Conservation (phyloP, 2,329 filamentous ascomycete species). For the Pestalotiopsis sp. region DNA sequence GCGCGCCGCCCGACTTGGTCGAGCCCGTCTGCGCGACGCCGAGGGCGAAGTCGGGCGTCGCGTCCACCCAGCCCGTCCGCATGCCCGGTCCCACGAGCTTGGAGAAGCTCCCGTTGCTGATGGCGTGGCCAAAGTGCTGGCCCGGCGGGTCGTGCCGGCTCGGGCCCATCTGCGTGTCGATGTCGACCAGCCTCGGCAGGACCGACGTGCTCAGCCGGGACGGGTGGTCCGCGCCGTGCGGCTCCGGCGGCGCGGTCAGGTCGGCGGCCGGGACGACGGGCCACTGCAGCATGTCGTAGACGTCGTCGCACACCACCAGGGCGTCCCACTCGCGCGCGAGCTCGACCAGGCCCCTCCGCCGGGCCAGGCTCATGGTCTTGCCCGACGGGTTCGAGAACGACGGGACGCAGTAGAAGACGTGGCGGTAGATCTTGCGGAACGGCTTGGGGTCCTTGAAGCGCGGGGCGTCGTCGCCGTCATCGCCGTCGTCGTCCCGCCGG, state of each 20-base stretch:
- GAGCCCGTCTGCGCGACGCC: slow-evolving; percentile 57
- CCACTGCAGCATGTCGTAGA: slow-evolving; percentile 94
- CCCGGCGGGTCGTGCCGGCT: slow-evolving; percentile 31
- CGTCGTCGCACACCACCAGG: slow-evolving; percentile 85
- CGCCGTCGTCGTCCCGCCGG: neutral
- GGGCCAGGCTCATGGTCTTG: slow-evolving; percentile 73
- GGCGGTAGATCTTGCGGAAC: slow-evolving; percentile 78
- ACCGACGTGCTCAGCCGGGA: slow-evolving; percentile 43
- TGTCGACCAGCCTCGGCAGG: slow-evolving; percentile 76
- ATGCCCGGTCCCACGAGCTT: slow-evolving; percentile 84
- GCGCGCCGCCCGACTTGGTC: slow-evolving; percentile 59
- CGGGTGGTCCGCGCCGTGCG: slow-evolving; percentile 2
- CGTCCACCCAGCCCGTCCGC: slow-evolving; percentile 88
- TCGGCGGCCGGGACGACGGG: slow-evolving; percentile 35
- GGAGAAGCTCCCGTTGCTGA: slow-evolving; percentile 88
- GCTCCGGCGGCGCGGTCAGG: neutral
- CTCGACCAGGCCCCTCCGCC: slow-evolving; percentile 70
- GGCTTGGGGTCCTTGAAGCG: slow-evolving; percentile 17
- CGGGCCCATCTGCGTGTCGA: slow-evolving; percentile 71
- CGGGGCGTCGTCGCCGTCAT: neutral
- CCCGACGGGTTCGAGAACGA: slow-evolving; percentile 89
- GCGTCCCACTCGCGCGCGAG: slow-evolving; percentile 80
- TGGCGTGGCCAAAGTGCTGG: slow-evolving; percentile 70
- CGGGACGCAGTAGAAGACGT: slow-evolving; percentile 87
- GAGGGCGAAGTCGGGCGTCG: slow-evolving; percentile 49